Conservation (phyloP, 1,284 basidiomycete genomes). For the Tylopilus sp. region DNA sequence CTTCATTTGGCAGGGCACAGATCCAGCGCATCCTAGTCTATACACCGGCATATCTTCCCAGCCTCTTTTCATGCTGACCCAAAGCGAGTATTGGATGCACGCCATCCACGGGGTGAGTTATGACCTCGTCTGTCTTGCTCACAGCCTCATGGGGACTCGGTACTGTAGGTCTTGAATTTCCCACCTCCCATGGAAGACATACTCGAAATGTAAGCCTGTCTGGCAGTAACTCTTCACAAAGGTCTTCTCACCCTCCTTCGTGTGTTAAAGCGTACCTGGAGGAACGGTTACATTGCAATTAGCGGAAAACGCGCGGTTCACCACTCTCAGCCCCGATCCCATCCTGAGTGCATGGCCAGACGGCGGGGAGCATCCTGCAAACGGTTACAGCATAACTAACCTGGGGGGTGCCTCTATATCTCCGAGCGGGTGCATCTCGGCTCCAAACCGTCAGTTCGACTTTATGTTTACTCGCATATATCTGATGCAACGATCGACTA, state of each 20-base stretch:
- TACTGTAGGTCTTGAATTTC: not conserved
- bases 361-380: not conserved
- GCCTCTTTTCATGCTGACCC: slow-evolving; percentile 2
- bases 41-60: not conserved
- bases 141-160: slow-evolving; percentile 9
- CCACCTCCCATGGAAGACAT: slow-evolving; percentile 7
- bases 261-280: slow-evolving; percentile 14
- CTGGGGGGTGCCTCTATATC: not conserved
- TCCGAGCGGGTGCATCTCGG: not conserved
- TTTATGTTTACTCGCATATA: not conserved
- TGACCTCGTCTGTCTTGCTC: not conserved
- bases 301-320: slow-evolving; percentile 12
- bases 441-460: not conserved
- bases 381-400: not conserved
- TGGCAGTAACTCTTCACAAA: not conserved
- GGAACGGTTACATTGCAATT: not conserved
- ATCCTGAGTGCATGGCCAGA: slow-evolving; percentile 1
- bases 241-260: not conserved
- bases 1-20: slow-evolving; percentile 17
- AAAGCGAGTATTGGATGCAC: slow-evolving; percentile 21
- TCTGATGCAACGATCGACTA: slow-evolving; percentile 9
- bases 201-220: slow-evolving; percentile 19
- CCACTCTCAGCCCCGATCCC: not conserved
- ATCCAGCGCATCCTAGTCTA: not conserved
- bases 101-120: not conserved